phyloP scores from a whole-genome alignment of 768 basidiomycete species.

The Tylopilus balloui region DNA sequence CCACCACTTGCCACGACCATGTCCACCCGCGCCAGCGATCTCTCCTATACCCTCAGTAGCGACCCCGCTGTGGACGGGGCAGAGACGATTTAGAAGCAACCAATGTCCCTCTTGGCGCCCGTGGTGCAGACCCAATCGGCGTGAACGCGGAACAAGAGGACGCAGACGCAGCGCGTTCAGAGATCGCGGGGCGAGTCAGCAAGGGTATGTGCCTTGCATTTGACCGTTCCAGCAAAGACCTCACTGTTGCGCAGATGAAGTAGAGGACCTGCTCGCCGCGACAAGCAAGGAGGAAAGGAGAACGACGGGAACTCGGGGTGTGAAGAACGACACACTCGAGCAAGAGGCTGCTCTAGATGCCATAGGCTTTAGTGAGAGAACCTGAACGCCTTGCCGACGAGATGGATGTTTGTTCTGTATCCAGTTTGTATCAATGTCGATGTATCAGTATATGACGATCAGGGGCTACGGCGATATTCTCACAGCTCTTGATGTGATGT shows the following conservation, averaged over 20 bases:
- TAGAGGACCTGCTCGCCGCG: slow-evolving; percentile 18
- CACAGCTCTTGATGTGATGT: too few species aligned
- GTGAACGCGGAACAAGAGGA: background rate
- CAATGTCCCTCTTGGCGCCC: background rate
- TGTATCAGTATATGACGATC: too few species aligned
- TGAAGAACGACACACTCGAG: slow-evolving; percentile 23
- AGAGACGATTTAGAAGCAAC: background rate
- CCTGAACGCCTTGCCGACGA: background rate
- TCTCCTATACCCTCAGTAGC: too few species aligned
- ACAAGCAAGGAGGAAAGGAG: slow-evolving; percentile 13
- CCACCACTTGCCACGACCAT: too few species aligned
- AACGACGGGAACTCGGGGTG: slow-evolving; percentile 22
- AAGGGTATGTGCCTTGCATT: background rate
- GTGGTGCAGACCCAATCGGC: background rate
- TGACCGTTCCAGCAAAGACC: background rate
- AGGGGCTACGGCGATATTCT: too few species aligned
- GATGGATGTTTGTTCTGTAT: too few species aligned
- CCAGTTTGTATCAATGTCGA: too few species aligned
- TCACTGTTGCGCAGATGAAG: slow-evolving; percentile 14
- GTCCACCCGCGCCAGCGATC: too few species aligned
- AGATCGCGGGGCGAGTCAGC: background rate
- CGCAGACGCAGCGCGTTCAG: background rate
- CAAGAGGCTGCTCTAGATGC: slow-evolving; percentile 23
- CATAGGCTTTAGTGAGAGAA: background rate
- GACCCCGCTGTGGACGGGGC: background rate